Evolutionary conservation across 768 basidiomycete genomes (phyloP).

Genomic region (Lactarius indigo): DNA sequence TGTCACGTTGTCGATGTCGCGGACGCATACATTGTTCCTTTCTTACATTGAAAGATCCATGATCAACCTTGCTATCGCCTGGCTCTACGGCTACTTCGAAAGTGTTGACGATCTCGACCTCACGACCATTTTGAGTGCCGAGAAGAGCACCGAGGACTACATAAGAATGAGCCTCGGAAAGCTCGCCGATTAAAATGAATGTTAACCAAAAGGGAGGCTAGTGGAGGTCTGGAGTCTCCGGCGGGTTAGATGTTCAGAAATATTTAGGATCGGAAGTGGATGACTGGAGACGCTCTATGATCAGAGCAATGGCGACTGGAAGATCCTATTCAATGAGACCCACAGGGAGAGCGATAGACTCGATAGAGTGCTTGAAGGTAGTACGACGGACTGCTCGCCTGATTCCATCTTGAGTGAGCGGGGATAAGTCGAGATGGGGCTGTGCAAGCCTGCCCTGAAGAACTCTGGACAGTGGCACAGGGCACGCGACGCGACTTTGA

Average conservation of each 20-base stretch:
- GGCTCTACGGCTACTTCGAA: slow-evolving; percentile 81
- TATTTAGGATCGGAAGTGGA: slow-evolving; percentile 92
- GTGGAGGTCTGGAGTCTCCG: slow-evolving; percentile 68
- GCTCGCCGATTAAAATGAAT: neutral
- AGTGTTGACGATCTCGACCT: slow-evolving; percentile 95
- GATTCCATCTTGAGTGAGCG: slow-evolving; percentile 54
- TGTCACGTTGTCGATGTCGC: neutral
- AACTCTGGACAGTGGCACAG: slow-evolving; percentile 7
- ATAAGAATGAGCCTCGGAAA: slow-evolving; percentile 6
- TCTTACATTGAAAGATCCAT: slow-evolving; percentile 75
- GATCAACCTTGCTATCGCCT: slow-evolving; percentile 59
- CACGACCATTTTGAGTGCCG: slow-evolving; percentile 89
- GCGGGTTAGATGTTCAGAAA: slow-evolving; percentile 93
- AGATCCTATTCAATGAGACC: slow-evolving; percentile 29
- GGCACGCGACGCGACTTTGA: slow-evolving; percentile 6
- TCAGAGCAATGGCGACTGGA: neutral
- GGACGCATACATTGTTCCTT: slow-evolving; percentile 73
- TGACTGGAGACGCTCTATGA: slow-evolving; percentile 51
- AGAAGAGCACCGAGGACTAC: slow-evolving; percentile 90
- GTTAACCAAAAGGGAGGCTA: slow-evolving; percentile 61
- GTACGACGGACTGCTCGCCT: slow-evolving; percentile 71
- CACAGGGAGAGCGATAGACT: slow-evolving; percentile 74
- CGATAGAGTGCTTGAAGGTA: slow-evolving; percentile 66
- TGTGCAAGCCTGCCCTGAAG: slow-evolving; percentile 11
- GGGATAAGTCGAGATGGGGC: neutral